phyloP scores from a whole-genome alignment of 2,329 filamentous ascomycete genomes.

The Fusarium sambucinum region DNA sequence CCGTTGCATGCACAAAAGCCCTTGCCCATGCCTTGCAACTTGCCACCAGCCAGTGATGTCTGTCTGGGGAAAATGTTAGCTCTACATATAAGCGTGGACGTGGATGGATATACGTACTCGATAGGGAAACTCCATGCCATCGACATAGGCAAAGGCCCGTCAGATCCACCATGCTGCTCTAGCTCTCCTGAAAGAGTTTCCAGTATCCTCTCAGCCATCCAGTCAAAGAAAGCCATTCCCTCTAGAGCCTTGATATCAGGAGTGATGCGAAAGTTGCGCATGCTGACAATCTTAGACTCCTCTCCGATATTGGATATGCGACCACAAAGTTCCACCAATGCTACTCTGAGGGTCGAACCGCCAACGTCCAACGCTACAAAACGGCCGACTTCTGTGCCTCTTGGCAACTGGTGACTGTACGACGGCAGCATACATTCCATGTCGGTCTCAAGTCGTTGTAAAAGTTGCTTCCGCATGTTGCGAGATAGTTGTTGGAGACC shows the following conservation, averaged over 20 bases:
- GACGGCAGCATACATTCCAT: constrained; percentile 73
- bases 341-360: constrained; percentile 75
- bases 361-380: constrained; percentile 76
- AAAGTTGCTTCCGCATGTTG: constrained; percentile 67
- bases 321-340: constrained; percentile 70
- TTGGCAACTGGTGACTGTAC: constrained; percentile 73
- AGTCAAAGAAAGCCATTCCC: constrained; percentile 73
- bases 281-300: constrained; percentile 65
- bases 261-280: constrained; percentile 68
- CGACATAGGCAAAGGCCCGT: constrained; percentile 67
- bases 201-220: constrained; percentile 72
- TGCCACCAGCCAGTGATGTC: constrained; percentile 71
- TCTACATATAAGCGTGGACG: constrained; percentile 5
- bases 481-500: constrained; percentile 61
- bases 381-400: constrained; percentile 68
- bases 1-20: constrained; percentile 71
- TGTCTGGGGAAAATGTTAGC: constrained; percentile 62
- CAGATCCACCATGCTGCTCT: constrained; percentile 53
- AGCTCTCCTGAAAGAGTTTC: constrained; percentile 65
- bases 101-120: constrained; percentile 56
- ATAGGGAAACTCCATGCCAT: constrained; percentile 78
- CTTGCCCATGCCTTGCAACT: constrained; percentile 73
- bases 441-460: constrained; percentile 64
- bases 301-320: constrained; percentile 53
- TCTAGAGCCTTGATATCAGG: constrained; percentile 66